phyloP scores from a whole-genome alignment of 192 early-diverging fungal species.

The Diversispora epigaea region DNA sequence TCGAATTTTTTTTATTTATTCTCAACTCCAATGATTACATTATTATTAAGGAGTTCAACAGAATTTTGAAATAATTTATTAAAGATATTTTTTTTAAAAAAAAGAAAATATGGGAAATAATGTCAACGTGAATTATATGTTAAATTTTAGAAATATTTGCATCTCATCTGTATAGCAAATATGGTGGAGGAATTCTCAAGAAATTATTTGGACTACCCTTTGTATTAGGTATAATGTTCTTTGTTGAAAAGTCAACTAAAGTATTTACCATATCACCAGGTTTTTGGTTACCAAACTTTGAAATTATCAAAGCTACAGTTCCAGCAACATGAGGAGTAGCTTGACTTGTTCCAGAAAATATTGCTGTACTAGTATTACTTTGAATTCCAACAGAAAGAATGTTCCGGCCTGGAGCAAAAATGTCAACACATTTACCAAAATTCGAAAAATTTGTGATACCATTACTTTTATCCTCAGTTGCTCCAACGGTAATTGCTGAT shows the following conservation, averaged over 20 bases:
- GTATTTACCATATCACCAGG: neutral
- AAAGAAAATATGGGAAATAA: no score
- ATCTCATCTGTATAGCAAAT: no score
- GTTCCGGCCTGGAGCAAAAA: slow-evolving; percentile 81
- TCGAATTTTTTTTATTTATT: no score
- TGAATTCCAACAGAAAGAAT: slow-evolving; percentile 52
- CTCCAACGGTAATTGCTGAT: slow-evolving; percentile 79
- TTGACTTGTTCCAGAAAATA: slow-evolving; percentile 61
- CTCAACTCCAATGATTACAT: no score
- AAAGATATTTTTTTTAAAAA: no score
- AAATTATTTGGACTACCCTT: slow-evolving; percentile 38
- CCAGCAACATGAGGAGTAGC: slow-evolving; percentile 59
- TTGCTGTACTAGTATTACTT: slow-evolving; percentile 28
- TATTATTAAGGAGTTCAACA: no score
- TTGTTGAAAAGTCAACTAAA: neutral
- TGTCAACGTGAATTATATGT: no score
- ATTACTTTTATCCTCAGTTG: slow-evolving; percentile 71
- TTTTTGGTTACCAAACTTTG: neutral
- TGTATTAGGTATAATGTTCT: slow-evolving; percentile 1
- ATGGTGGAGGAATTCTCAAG: neutral
- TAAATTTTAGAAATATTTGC: no score
- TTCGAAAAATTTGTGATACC: slow-evolving; percentile 78
- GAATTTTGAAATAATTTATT: no score
- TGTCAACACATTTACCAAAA: slow-evolving; percentile 88
- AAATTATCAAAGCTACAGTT: slow-evolving; percentile 43